Evolutionary conservation across 2,329 filamentous ascomycete species (phyloP).

Genomic region (Alternaria angustiovoidea): DNA sequence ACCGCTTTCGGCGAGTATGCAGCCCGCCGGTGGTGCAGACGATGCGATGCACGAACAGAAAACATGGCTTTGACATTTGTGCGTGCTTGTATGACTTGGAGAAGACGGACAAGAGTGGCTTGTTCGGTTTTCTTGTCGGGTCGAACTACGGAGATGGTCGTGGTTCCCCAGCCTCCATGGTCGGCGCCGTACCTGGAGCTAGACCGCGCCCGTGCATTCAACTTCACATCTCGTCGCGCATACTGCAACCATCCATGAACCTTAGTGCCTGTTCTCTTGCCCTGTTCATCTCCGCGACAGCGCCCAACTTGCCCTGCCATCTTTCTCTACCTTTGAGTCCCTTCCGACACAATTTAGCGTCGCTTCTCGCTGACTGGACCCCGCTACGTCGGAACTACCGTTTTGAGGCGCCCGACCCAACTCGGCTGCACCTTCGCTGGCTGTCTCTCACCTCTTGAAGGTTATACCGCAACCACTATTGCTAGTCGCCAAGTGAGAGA

Average conservation of each 20-base stretch:
- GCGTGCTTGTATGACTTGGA: neutral
- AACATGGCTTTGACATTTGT: neutral
- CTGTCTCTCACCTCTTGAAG: constrained; percentile 29
- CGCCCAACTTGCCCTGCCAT: neutral
- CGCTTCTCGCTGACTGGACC: constrained; percentile 23
- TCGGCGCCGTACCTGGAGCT: constrained; percentile 29
- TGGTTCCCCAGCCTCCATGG: constrained; percentile 37
- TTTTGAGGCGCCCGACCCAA: constrained; percentile 28
- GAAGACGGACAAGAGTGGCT: neutral
- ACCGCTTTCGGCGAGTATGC: constrained; percentile 25
- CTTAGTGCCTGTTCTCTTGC: constrained; percentile 14
- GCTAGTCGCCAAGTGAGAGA: constrained; percentile 19
- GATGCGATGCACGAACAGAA: constrained; percentile 3
- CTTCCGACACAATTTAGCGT: constrained; percentile 2
- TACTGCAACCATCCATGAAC: constrained; percentile 10
- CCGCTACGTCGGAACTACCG: constrained; percentile 37
- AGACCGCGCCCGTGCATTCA: constrained; percentile 22
- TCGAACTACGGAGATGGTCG: neutral
- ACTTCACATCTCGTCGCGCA: constrained; percentile 27
- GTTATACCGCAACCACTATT: constrained; percentile 21
- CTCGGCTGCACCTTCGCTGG: constrained; percentile 12
- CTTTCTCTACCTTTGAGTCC: neutral
- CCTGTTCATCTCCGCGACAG: constrained; percentile 13
- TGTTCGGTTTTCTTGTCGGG: neutral
- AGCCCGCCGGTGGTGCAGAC: constrained; percentile 19